Percentiles rank a stretch among this genome's conserved stretches.
Conservation (phyloP, 1,139 yeast genomes). For the Zhuliangozyma blackwelliae region DNA sequence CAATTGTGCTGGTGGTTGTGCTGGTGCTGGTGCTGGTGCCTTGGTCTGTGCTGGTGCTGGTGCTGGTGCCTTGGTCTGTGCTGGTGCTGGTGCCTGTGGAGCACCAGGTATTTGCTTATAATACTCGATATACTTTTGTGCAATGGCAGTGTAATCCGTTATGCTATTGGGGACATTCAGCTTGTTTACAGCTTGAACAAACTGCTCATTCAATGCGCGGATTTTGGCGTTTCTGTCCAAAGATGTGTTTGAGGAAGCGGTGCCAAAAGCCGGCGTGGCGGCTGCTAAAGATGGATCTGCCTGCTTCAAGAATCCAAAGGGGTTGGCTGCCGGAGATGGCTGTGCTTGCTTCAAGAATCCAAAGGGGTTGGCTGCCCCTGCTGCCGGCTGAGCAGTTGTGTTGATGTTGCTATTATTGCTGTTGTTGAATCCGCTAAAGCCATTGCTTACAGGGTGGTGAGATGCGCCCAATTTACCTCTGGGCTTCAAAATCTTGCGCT, state of each 20-base stretch:
- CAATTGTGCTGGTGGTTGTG: background rate
- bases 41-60: background rate
- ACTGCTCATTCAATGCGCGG: conserved; percentile 67
- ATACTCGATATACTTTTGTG: conserved; percentile 59
- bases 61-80: conserved; percentile 1
- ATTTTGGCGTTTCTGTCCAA: conserved; percentile 36
- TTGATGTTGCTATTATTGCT: background rate
- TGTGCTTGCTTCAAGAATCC: background rate
- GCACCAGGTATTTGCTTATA: conserved; percentile 34
- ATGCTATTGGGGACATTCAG: conserved; percentile 44
- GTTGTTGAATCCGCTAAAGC: background rate
- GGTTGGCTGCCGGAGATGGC: background rate
- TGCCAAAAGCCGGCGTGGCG: background rate
- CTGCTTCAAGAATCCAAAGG: conserved; percentile 1
- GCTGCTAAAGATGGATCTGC: background rate
- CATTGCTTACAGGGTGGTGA: background rate
- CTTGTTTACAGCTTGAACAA: conserved; percentile 47
- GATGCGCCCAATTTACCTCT: conserved; percentile 22
- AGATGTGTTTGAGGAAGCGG: background rate
- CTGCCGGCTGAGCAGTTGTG: background rate
- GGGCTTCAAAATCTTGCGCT: conserved; percentile 65
- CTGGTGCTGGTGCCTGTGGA: background rate
- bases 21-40: background rate
- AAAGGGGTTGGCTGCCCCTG: conserved; percentile 4
- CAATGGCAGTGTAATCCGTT: conserved; percentile 54